A percentile compares a stretch with the other conserved stretches of the same genome.
phyloP scores from a whole-genome alignment of 2,329 filamentous ascomycete genomes.

The Botryotinia calthae region DNA sequence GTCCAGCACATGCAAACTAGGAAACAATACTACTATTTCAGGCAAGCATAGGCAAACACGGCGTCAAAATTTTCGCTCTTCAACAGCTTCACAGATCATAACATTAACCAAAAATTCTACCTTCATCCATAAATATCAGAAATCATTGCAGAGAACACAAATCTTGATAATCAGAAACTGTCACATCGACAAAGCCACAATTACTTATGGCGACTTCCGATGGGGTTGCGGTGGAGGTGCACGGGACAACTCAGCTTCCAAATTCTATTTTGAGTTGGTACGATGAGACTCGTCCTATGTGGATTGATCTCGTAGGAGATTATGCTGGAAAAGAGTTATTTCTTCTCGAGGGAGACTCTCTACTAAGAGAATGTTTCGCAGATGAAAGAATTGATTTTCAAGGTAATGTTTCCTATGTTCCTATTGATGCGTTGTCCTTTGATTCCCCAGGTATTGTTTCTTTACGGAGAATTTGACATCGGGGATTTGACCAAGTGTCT shows the following conservation, averaged over 20 bases:
- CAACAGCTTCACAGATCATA: not conserved
- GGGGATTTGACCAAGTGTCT: not conserved
- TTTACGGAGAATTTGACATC: constrained; percentile 4
- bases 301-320: constrained; percentile 68
- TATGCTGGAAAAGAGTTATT: constrained; percentile 74
- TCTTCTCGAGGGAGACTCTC: constrained; percentile 68
- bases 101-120: not conserved
- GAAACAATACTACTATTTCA: not conserved
- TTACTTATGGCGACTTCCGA: constrained; percentile 15
- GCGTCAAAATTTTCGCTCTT: constrained; percentile 4
- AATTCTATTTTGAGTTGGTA: constrained; percentile 41
- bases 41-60: constrained; percentile 8
- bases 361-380: constrained; percentile 64
- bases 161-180: not conserved
- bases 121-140: constrained; percentile 9
- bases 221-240: constrained; percentile 13
- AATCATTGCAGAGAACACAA: not conserved
- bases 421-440: not conserved
- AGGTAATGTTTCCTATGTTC: constrained; percentile 37
- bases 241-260: constrained; percentile 23
- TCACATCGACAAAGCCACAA: constrained; percentile 14
- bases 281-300: constrained; percentile 43
- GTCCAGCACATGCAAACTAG: not conserved
- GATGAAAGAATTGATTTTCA: constrained; percentile 62
- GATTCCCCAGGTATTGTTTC: not conserved